Conservation (phyloP, 2,329 filamentous ascomycete species). For the Neopestalotiopsis rosae region DNA sequence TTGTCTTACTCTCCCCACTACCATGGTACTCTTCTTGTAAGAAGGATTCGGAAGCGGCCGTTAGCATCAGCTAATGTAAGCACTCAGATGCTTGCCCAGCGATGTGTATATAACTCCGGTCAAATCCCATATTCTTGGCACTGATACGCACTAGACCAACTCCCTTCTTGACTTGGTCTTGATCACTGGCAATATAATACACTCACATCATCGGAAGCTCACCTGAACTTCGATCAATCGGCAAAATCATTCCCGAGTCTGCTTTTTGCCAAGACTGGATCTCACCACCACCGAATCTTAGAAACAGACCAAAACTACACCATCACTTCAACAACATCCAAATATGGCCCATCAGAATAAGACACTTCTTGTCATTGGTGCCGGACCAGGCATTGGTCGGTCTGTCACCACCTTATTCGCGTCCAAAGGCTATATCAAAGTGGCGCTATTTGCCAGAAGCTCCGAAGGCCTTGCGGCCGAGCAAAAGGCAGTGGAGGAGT, state of each 20-base stretch:
- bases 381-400: conserved; percentile 54
- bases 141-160: neutral
- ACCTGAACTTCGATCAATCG: neutral
- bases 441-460: conserved; percentile 54
- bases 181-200: neutral
- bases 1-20: too few species aligned
- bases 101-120: neutral
- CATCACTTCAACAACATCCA: neutral
- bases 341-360: neutral
- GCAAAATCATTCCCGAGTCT: neutral
- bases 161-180: neutral
- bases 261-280: neutral
- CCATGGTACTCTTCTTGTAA: neutral
- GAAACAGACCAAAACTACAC: neutral
- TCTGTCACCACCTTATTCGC: conserved; percentile 46
- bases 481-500: conserved; percentile 38
- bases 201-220: neutral
- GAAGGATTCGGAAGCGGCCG: neutral
- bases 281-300: neutral
- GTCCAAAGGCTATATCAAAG: conserved; percentile 47
- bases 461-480: conserved; percentile 43
- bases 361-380: conserved; percentile 47
- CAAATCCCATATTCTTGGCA: neutral
- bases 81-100: neutral
- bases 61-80: neutral